Conservation (phyloP, 345 rosid genomes). For the Combretum micranthum region DNA sequence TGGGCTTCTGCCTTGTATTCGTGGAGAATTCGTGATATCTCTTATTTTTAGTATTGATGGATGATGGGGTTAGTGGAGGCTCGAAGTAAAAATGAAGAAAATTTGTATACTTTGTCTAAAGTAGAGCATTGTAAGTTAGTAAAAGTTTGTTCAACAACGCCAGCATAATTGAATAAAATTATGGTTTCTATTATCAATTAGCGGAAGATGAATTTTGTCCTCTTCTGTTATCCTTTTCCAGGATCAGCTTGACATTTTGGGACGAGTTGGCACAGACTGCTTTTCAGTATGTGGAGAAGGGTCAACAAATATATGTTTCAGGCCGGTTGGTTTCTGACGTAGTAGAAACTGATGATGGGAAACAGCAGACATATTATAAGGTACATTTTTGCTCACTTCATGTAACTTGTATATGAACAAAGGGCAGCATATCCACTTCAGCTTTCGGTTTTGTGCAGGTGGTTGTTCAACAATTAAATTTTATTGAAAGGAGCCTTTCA, state of each 20-base stretch:
- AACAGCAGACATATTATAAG: constrained; percentile 52
- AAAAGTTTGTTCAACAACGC: no score
- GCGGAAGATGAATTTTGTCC: background rate
- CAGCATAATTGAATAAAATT: no score
- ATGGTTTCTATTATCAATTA: background rate
- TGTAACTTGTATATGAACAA: background rate
- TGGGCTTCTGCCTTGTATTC: no score
- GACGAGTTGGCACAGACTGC: constrained; percentile 54
- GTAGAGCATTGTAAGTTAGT: no score
- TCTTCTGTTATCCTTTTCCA: constrained; percentile 7
- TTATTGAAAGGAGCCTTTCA: constrained; percentile 31
- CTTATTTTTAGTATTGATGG: no score
- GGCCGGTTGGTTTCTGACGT: constrained; percentile 51
- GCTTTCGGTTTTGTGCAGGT: constrained; percentile 26
- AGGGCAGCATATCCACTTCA: constrained; percentile 1
- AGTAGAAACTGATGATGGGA: constrained; percentile 46
- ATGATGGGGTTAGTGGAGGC: no score
- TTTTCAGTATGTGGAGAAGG: constrained; percentile 44
- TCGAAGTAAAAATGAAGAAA: no score
- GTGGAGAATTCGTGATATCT: no score
- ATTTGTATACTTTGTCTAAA: no score
- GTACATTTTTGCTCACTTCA: constrained; percentile 13
- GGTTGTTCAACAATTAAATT: constrained; percentile 55
- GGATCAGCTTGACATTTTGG: constrained; percentile 67
- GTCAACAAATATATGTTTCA: constrained; percentile 50